Base-by-base conservation (phyloP, 2,329 filamentous ascomycete genomes). In the Rutstroemia sp. region DNA sequence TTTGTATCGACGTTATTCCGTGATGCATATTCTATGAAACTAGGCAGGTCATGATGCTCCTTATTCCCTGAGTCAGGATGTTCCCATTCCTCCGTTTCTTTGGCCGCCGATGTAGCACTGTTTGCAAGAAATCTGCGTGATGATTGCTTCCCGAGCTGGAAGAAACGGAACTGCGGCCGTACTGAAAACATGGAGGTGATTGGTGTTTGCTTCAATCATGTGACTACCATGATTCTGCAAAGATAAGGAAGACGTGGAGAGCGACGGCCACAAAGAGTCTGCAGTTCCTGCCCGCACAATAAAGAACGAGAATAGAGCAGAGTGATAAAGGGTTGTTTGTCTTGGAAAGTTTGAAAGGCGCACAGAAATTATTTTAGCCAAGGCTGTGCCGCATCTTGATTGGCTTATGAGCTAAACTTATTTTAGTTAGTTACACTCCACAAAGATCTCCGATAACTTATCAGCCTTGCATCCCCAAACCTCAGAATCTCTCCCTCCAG, bases 11-110 rank as follows among this genome's bases (percentile, higher is more conserved):
- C 75, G 0, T 77, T 75, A 0, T 73, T 77, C 50, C 79, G 78
- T 27, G 60, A 61, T 5, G 84, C 84, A 68, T 91, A 84, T 25
- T 77, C 73, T 27, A 87, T 69, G 68, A 90, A 92, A 0, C 83
- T 81, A 1, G 74, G 62, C 4, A 90, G 75, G 64, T 86, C 79
- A 61, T 81, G 73, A 69, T 92, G 88, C 47, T 81, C 70, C 23
- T 71, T 68, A 46, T 70, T 73, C 25, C 74, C 69, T 36, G 76
- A 61, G 3, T 77, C 71, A 14, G 80, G 78, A 61, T 77, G 80
- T 54, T 68, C 65, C 47, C 76, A 62, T 27, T 62, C 56, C 30
- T 61, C 56, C 5, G 10, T 19, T 55, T 51, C 46, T 17, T 14
- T 44, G 25, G n/a, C 10, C 9, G 45, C 19, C 19, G 30, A 27